phyloP scores from a whole-genome alignment of 1,139 yeast genomes.

The Nadsonia starkeyi-henricii region DNA sequence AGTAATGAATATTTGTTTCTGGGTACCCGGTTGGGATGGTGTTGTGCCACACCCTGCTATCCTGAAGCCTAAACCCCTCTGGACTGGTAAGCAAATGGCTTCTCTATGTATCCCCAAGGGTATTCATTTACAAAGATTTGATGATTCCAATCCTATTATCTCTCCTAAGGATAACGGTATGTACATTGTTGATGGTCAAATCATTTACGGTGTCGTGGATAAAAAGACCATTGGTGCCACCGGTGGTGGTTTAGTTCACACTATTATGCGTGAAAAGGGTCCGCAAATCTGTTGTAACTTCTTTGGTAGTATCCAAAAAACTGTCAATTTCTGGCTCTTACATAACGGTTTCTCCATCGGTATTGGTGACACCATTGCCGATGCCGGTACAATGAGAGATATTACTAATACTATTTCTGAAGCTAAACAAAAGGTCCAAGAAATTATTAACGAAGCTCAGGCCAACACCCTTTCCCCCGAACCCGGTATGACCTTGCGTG shows the following conservation, averaged over 20 bases:
- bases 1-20: slow-evolving; percentile 89
- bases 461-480: slow-evolving; percentile 78
- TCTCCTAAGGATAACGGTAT: slow-evolving; percentile 87
- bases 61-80: slow-evolving; percentile 83
- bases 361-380: slow-evolving; percentile 99
- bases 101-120: slow-evolving; percentile 94
- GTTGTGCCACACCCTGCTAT: slow-evolving; percentile 95
- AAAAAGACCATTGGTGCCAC: slow-evolving; percentile 98
- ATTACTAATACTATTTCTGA: slow-evolving; percentile 86
- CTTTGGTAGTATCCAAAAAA: slow-evolving; percentile 87
- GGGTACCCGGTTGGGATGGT: slow-evolving; percentile 99
- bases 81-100: slow-evolving; percentile 94
- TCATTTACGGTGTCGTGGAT: slow-evolving; percentile 94
- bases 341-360: slow-evolving; percentile 98
- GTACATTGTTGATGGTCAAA: slow-evolving; percentile 84
- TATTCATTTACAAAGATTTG: slow-evolving; percentile 84
- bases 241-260: slow-evolving; percentile 94
- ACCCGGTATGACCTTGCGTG: slow-evolving; percentile 99
- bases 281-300: slow-evolving; percentile 79
- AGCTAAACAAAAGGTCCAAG: slow-evolving; percentile 88
- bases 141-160: slow-evolving; percentile 71
- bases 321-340: slow-evolving; percentile 89
- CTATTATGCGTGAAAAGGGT: slow-evolving; percentile 95
- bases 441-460: slow-evolving; percentile 85
- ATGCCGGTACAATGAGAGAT: slow-evolving; percentile 85